Percentiles rank a stretch among this genome's conserved stretches.
Conservation (phyloP, 805 yeast genomes). For the Pichia californica region DNA sequence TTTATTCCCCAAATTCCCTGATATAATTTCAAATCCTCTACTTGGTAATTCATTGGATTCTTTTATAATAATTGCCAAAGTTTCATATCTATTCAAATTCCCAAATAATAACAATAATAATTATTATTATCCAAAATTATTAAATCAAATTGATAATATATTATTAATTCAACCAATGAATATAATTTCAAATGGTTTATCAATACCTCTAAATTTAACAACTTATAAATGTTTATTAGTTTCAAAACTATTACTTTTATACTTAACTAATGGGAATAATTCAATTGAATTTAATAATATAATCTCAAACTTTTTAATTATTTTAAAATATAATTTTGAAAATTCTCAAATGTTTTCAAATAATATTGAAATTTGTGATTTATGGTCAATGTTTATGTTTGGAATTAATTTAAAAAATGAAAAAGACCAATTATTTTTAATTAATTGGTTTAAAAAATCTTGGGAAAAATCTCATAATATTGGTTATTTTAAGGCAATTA, state of each 20-base stretch:
- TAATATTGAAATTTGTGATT: conserved; percentile 60
- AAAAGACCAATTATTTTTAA: conserved; percentile 54
- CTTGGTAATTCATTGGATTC: background rate
- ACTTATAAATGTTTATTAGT: too few species aligned
- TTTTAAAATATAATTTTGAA: background rate
- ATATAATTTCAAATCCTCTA: too few species aligned
- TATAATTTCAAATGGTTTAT: too few species aligned
- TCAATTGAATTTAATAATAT: too few species aligned
- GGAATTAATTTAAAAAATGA: conserved; percentile 38
- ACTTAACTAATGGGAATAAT: too few species aligned
- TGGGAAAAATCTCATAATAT: conserved; percentile 72
- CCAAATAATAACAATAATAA: background rate
- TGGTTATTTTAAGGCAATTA: conserved; percentile 20
- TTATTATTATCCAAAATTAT: too few species aligned
- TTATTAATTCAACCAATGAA: background rate
- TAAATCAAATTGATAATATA: background rate
- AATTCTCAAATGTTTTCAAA: conserved; percentile 27
- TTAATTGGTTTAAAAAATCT: conserved; percentile 76
- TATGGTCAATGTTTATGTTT: conserved; percentile 44
- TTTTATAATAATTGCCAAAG: background rate
- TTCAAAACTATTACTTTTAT: too few species aligned
- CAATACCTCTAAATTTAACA: too few species aligned
- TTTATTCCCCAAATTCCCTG: too few species aligned
- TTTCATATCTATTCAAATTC: background rate
- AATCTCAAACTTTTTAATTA: background rate